Base-by-base conservation (phyloP, 108 stramenopile species). In the Skeletonema potamos region DNA sequence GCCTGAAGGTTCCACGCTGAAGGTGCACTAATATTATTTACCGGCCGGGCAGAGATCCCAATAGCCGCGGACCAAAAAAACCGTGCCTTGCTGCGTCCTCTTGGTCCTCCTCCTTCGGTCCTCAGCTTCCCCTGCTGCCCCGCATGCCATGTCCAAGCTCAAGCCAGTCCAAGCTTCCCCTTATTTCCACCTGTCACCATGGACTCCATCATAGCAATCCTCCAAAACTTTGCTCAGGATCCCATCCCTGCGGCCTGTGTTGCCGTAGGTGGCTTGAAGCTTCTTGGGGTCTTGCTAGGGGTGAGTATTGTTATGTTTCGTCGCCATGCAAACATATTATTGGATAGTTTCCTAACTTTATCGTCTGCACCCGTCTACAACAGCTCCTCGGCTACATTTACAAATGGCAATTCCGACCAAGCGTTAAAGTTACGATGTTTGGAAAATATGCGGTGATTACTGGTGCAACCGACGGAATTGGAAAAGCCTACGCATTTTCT, bases 391-490 rank as follows among this genome's bases (percentile, higher is more conserved):
- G 13, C 39, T 57, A 62, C 27, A n/a, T 89, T 34, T 97, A 94
- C 94, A 89, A 85, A 72, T 84, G 84, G 56, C 96, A 96, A 74
- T 72, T 99, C 36, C 95, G 97, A 27, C 96, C 96, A 13, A 89
- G 84, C 20, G 89, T 88, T 44, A 87, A 97, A 71, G 77, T 98
- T 56, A 92, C 82, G 56, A 96, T 92, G 74, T 87, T 94, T 51
- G 99, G 99, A 29, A 86, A 96, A 76, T 99, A 98, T 92, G 97
- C 96, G 10, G 97, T 99, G 7, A 86, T 99, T 34, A 99, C 99
- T 17, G 99, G 99, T 22, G 99, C 98, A 10, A 99, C 98, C 39
- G 98, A 99, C 73, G 99, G 99, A 29, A 99, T 99, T 64, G 99
- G 99, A 43, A 97, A 97, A 77, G 99, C 97, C 12, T 93, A 97